Base-by-base conservation (phyloP, 495 filamentous ascomycete genomes). In the Cryomyces minteri region DNA sequence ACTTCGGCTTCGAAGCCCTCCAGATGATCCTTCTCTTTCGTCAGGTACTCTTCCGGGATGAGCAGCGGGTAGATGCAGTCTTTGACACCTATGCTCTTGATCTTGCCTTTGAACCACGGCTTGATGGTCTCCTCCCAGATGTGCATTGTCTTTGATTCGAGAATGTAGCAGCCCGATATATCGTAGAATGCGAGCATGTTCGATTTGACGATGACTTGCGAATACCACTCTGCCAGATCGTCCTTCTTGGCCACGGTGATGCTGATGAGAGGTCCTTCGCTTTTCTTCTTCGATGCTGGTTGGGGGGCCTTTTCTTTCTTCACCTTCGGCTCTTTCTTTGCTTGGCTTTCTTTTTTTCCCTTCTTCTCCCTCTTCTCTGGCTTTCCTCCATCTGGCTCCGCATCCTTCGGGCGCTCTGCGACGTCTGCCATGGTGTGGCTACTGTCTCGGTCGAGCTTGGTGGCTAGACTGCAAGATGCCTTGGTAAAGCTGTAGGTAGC, bases 41-140 rank as follows among this genome's bases (percentile, higher is more conserved):
- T 76, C 53, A 99, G 66, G 8, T 88, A 85, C 64, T 88, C 88
- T 52, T 82, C 69, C 4, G 83, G 88, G 47, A 96, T 76, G 62
- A 98, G 96, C 63, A 95, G 76, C 39, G 88, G 90, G 62, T 95
- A 98, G 54, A 82, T 88, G 62, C 84, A 85, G 68, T 98, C 90
- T 64, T 85, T 80, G 40, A 98, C 90, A 38, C 83, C 85, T 63
- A 94, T 73, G 28, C 70, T 76, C 69, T 93, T 86, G 60, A 95
- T 96, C 44, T 73, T 68, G 46, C 69, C 65, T 58, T 90, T 80
- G 68, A 98, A 96, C 77, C 77, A 98, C 41, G 78, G 68, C 50
- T 86, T 80, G 53, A 98, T 94, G 18, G 18, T 25, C 36, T 74
- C 69, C 64, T 88, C 85, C n/a, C 90, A 98, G 60, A 95, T 85